phyloP scores from a whole-genome alignment of 2,329 filamentous ascomycete genomes.

The Ambrosiella xylebori region DNA sequence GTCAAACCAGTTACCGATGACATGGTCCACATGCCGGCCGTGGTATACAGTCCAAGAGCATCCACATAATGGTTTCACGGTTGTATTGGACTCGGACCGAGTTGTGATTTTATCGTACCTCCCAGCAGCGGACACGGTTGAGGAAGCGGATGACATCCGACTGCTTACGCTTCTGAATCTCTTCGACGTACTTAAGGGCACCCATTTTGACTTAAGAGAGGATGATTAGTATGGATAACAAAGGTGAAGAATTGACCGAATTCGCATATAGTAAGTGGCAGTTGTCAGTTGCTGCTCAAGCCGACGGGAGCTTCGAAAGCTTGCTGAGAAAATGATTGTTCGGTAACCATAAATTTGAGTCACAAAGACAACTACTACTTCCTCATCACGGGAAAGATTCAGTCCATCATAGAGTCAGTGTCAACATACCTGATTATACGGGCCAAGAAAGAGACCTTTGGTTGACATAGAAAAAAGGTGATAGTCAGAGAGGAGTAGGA shows the following conservation, averaged over 20 bases:
- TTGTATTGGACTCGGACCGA: slow-evolving; percentile 13
- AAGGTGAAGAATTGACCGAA: not conserved
- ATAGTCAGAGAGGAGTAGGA: slow-evolving; percentile 6
- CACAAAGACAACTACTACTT: not conserved
- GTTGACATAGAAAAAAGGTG: slow-evolving; percentile 11
- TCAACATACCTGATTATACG: slow-evolving; percentile 12
- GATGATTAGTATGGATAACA: not conserved
- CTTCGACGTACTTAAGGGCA: slow-evolving; percentile 99
- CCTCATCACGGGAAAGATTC: not conserved
- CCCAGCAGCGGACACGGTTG: slow-evolving; percentile 99
- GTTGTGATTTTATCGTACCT: slow-evolving; percentile 50
- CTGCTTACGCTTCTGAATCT: slow-evolving; percentile 99
- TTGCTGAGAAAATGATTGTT: slow-evolving; percentile 4
- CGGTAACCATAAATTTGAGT: not conserved
- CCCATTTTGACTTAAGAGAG: slow-evolving; percentile 58
- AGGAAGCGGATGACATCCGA: slow-evolving; percentile 99
- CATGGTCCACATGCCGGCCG: slow-evolving; percentile 12
- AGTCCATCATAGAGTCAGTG: not conserved
- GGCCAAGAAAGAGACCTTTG: slow-evolving; percentile 12
- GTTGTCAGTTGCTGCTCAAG: too few relatives aligned
- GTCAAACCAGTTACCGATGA: slow-evolving; percentile 7
- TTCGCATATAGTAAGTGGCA: not conserved
- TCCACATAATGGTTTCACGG: slow-evolving; percentile 13
- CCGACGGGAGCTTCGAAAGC: too few relatives aligned
- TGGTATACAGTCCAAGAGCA: slow-evolving; percentile 13